A percentile compares a stretch with the other conserved stretches of the same genome.
phyloP scores from a whole-genome alignment of 2,329 filamentous ascomycete genomes.

The Fusarium denticulatum region DNA sequence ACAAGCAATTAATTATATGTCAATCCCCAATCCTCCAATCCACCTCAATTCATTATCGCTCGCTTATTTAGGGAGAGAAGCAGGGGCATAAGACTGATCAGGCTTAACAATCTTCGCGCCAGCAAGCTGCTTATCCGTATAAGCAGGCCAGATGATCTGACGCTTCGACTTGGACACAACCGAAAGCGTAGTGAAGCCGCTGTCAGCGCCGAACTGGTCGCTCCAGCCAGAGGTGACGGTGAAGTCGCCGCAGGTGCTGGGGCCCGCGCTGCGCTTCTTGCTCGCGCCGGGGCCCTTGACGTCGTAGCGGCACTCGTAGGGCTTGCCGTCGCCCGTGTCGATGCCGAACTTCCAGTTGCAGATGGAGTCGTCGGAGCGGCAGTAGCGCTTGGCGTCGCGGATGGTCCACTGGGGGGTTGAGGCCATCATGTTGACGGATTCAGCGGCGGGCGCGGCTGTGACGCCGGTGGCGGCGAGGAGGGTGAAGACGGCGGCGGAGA shows the following conservation, averaged over 20 bases:
- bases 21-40: background rate
- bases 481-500: slow-evolving; percentile 53
- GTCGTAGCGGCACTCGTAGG: slow-evolving; percentile 39
- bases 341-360: slow-evolving; percentile 58
- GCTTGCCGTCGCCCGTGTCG: slow-evolving; percentile 55
- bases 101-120: slow-evolving; percentile 58
- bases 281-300: slow-evolving; percentile 50
- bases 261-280: slow-evolving; percentile 50
- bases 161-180: slow-evolving; percentile 56
- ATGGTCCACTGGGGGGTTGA: slow-evolving; percentile 55
- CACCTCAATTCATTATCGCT: background rate
- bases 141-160: slow-evolving; percentile 62
- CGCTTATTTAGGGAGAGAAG: slow-evolving; percentile 37
- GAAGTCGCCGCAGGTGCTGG: slow-evolving; percentile 59
- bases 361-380: slow-evolving; percentile 50
- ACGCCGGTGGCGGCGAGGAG: slow-evolving; percentile 50
- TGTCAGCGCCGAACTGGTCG: slow-evolving; percentile 61
- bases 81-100: slow-evolving; percentile 58
- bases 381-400: slow-evolving; percentile 52
- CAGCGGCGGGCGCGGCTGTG: slow-evolving; percentile 48
- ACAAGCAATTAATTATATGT: background rate
- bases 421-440: slow-evolving; percentile 54
- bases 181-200: slow-evolving; percentile 65
- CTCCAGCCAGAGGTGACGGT: slow-evolving; percentile 65
- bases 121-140: slow-evolving; percentile 61